Evolutionary conservation across 2,329 filamentous ascomycete genomes (phyloP).

Genomic region (Alternaria dauci): DNA sequence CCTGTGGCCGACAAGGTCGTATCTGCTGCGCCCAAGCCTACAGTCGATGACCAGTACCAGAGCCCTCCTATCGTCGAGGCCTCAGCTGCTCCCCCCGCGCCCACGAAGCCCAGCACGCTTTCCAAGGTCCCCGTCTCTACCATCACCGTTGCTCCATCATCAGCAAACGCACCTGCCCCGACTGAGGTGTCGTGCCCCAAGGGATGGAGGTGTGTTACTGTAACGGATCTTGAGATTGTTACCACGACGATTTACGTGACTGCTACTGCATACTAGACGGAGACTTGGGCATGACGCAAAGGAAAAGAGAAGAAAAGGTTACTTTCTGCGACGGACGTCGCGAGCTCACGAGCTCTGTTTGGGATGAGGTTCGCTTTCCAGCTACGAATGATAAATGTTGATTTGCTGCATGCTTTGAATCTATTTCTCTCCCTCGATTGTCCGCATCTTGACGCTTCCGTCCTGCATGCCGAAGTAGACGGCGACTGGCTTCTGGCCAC

Average conservation of each 20-base stretch:
- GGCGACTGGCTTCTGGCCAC: constrained; percentile 87
- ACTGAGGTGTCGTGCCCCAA: constrained; percentile 30
- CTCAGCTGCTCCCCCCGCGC: constrained; percentile 5
- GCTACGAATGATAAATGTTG: constrained; percentile 14
- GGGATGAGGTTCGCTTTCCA: constrained; percentile 1
- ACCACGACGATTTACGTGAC: constrained; percentile 42
- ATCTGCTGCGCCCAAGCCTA: constrained; percentile 17
- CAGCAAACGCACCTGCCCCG: constrained; percentile 30
- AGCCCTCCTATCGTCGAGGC: constrained; percentile 11
- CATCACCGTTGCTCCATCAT: constrained; percentile 25
- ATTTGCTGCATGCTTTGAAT: neutral
- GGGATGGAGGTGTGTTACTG: constrained; percentile 36
- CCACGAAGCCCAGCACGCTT: neutral
- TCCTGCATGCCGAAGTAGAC: constrained; percentile 93
- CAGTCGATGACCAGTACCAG: constrained; percentile 20
- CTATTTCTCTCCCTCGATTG: constrained; percentile 36
- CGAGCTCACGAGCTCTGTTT: constrained; percentile 27
- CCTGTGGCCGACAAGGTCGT: constrained; percentile 13
- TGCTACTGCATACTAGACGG: constrained; percentile 16
- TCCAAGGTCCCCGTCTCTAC: constrained; percentile 14
- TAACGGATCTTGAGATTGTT: constrained; percentile 32
- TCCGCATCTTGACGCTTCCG: constrained; percentile 54
- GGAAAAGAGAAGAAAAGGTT: neutral
- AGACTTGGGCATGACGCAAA: neutral
- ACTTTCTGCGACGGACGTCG: constrained; percentile 25